Base-by-base conservation (phyloP, 2,329 filamentous ascomycete species). In the Albophoma yamanashiensis region DNA sequence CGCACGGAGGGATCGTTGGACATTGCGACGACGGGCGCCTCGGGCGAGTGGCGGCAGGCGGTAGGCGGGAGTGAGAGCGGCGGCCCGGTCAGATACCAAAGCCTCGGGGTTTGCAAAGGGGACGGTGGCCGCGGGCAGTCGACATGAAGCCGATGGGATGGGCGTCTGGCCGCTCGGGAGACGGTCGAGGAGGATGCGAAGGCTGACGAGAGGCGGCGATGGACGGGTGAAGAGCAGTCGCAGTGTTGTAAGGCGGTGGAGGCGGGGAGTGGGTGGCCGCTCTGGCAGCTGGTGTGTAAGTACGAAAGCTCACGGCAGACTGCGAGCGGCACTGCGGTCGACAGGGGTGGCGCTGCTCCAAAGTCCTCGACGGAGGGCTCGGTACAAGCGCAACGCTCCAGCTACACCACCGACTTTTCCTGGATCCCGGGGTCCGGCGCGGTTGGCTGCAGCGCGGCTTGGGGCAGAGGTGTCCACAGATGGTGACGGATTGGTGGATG, bases 1-100 rank as follows among this genome's bases (percentile, higher is more conserved):
- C 86, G 80, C 66, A 80, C 79, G 60, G 80, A 77, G 62, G 81
- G 79, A 72, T 89, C 85, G 63, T 69, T 81, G 67, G 85, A 82
- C 86, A 89, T 88, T 68, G 65, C 69, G 65, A 64, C 60, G n/a
- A 34, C 17, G 45, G 27, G 39, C 20, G 50, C 42, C 25, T 36
- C 50, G 56, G 6, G 58, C 56, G 42, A 55, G 42, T 12, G 25
- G 22, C 34, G 43, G 43, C n/a, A 47, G 43, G 58, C 56, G 42
- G 56, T 31, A 12, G 25, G 22, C 34, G 59, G 58, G 47, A 52
- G 56, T 50, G 62, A 50, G 60, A 34, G 17, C 36, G 50, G 22
- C 11, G 57, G 43, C 38, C 40, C 40, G 55, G 25, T 50, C 31
- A 58, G 27, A 38, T 50, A 22, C 34, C 27, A 59, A 38, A 34